Conservation (phyloP, 805 yeast species). For the Cyberlindnera maclurae region DNA sequence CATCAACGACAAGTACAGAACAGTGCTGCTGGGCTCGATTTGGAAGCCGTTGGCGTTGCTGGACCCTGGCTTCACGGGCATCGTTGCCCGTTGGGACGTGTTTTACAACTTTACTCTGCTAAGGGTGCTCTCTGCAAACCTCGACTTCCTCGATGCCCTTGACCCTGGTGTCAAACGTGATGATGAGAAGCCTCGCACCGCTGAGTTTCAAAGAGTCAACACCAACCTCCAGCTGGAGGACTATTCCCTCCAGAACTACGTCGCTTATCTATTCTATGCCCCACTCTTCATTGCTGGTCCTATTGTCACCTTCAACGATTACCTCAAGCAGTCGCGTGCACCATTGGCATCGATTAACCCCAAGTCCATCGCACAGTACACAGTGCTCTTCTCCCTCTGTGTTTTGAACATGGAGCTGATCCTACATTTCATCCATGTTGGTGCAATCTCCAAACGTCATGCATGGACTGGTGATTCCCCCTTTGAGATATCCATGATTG, state of each 20-base stretch:
- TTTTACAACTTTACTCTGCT: conserved; percentile 85
- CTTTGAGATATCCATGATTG: conserved; percentile 91
- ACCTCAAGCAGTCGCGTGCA: conserved; percentile 72
- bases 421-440: conserved; percentile 84
- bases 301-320: conserved; percentile 86
- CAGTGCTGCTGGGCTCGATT: conserved; percentile 41
- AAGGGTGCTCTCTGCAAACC: conserved; percentile 74
- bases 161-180: conserved; percentile 11
- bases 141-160: conserved; percentile 49
- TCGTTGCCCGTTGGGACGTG: conserved; percentile 92
- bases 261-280: conserved; percentile 74
- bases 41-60: conserved; percentile 37
- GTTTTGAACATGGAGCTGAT: conserved; percentile 83
- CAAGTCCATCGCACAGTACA: conserved; percentile 52
- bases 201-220: conserved; percentile 35
- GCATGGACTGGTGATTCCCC: conserved; percentile 91
- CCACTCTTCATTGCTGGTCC: conserved; percentile 97
- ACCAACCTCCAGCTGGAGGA: conserved; percentile 55
- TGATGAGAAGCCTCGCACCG: conserved; percentile 14
- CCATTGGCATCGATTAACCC: conserved; percentile 50
- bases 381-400: conserved; percentile 62
- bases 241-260: conserved; percentile 57
- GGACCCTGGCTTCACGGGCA: conserved; percentile 62
- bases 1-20: conserved; percentile 62
- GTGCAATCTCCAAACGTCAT: conserved; percentile 80